These are phyloP conservation scores for Hypoxylon lienhwacheense DNA, from an alignment of 495 filamentous ascomycete species.

Conservation along the genomic window DNA sequence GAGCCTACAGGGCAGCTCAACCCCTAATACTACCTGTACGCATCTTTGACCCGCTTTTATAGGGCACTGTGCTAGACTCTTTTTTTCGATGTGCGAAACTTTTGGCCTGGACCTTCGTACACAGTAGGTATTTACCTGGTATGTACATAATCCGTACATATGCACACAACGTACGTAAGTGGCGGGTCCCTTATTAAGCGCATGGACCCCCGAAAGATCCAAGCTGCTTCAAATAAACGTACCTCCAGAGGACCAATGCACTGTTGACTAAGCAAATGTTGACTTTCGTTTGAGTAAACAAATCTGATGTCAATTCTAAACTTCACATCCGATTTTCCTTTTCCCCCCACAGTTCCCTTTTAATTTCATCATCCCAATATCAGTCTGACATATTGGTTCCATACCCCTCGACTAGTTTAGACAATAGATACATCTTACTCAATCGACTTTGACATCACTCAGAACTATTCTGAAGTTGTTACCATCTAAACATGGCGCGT, in stretches of 20 bases:
- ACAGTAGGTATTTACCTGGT: not conserved
- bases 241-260: not conserved
- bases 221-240: not conserved
- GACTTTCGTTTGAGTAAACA: slow-evolving; percentile 26
- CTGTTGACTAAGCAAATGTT: slow-evolving; percentile 13
- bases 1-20: too few relatives aligned
- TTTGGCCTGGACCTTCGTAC: not conserved
- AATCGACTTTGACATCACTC: not conserved
- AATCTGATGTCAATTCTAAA: slow-evolving; percentile 29
- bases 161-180: not conserved
- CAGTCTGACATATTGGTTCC: slow-evolving; percentile 22
- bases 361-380: slow-evolving; percentile 25
- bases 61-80: too few relatives aligned
- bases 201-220: not conserved
- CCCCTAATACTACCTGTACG: too few relatives aligned
- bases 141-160: not conserved
- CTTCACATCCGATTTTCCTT: too few relatives aligned
- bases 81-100: too few relatives aligned
- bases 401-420: slow-evolving; percentile 12
- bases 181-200: not conserved
- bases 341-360: slow-evolving; percentile 22
- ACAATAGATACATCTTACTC: not conserved
- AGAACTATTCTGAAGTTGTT: slow-evolving; percentile 4
- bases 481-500: slow-evolving; percentile 35
- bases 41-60: too few relatives aligned